These are phyloP conservation scores for Echinosophora koreensis DNA, from an alignment of 306 rosid genomes.

Conservation along the genomic window DNA sequence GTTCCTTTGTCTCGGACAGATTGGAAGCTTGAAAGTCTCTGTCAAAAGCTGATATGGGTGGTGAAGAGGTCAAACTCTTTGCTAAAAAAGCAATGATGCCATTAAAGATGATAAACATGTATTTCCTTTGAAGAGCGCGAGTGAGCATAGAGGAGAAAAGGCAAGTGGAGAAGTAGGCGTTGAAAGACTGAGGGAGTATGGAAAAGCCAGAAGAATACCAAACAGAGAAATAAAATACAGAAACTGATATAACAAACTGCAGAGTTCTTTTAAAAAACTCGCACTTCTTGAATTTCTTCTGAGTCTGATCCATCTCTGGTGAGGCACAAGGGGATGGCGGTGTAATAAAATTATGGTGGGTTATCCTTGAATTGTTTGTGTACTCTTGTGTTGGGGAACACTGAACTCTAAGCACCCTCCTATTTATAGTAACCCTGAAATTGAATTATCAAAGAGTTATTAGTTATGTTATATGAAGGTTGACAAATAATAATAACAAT, in stretches of 20 bases:
- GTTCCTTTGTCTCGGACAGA: neutral
- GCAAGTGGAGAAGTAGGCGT: constrained; percentile 60
- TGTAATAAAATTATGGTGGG: constrained; percentile 18
- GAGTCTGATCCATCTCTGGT: constrained; percentile 46
- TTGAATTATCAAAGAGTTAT: too few relatives aligned
- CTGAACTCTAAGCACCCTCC: neutral
- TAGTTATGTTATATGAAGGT: too few relatives aligned
- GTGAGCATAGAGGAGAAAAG: constrained; percentile 60
- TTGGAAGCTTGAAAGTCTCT: constrained; percentile 11
- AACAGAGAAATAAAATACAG: constrained; percentile 48
- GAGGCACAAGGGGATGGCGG: neutral
- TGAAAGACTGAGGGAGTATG: constrained; percentile 59
- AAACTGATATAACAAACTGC: constrained; percentile 50
- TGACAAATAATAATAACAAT: too few relatives aligned
- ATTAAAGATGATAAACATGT: constrained; percentile 75
- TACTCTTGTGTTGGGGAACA: neutral
- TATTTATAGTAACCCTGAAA: constrained; percentile 37
- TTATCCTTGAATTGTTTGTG: neutral
- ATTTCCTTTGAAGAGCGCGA: constrained; percentile 67
- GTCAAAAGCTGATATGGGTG: constrained; percentile 1
- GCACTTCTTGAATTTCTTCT: constrained; percentile 20
- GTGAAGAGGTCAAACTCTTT: constrained; percentile 22
- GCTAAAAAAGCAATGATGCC: constrained; percentile 73
- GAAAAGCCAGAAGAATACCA: constrained; percentile 55
- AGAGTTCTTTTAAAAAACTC: constrained; percentile 45